Conservation (phyloP, 1,139 yeast genomes). For the Pichia sp. region DNA sequence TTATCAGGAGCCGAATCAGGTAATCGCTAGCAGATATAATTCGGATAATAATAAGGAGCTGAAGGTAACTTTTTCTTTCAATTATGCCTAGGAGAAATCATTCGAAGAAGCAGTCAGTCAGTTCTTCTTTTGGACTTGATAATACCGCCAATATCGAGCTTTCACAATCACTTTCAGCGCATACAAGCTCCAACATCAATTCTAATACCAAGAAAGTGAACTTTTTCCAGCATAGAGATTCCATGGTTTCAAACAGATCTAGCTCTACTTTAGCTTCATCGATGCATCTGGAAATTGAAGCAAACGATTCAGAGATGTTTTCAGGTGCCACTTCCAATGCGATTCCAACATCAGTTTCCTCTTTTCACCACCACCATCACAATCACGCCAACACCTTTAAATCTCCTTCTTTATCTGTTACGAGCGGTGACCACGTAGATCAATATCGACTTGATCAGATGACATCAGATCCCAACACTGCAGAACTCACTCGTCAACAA, state of each 20-base stretch:
- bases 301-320: conserved; percentile 59
- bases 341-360: conserved; percentile 82
- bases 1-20: too few relatives aligned
- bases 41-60: too few relatives aligned
- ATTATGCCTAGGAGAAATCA: too few relatives aligned
- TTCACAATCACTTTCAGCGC: too few relatives aligned
- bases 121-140: too few relatives aligned
- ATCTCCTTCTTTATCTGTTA: conserved; percentile 17
- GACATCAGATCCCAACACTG: neutral
- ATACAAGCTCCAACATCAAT: too few relatives aligned
- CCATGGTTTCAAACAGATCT: conserved; percentile 30
- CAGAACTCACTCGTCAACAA: neutral
- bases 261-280: conserved; percentile 22
- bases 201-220: too few relatives aligned
- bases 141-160: too few relatives aligned
- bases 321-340: conserved; percentile 88
- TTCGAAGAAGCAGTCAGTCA: too few relatives aligned
- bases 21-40: too few relatives aligned
- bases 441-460: conserved; percentile 1
- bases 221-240: conserved; percentile 25
- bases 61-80: too few relatives aligned
- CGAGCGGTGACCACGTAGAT: conserved; percentile 5
- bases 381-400: conserved; percentile 5
- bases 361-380: conserved; percentile 57
- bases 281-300: conserved; percentile 29